Base-by-base conservation (phyloP, 106 monocot species). In the Xerophyta viscosa region DNA sequence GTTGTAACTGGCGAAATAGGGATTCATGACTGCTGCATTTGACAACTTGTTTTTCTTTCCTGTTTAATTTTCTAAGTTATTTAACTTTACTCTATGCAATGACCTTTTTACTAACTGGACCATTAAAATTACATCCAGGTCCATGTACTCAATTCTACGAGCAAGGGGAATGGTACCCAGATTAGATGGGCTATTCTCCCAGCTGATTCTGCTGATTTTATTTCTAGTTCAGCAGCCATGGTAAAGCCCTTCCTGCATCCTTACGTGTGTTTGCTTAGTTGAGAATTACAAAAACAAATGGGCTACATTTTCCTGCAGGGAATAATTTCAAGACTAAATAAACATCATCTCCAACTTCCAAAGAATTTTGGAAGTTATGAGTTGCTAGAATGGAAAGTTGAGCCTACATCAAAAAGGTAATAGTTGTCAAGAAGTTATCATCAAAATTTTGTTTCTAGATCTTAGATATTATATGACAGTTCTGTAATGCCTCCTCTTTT, bases 331-430 rank as follows among this genome's bases (percentile, higher is more conserved):
- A 75, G 85, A 13, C 74, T 96, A 65, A 73, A 63, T 27, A 71
- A 89, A 60, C 85, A 79, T 62, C 80, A 69, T 52, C 65, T 96
- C 50, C 80, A 45, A 46, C 81, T 96, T 55, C 96, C 96, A 39
- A 76, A 76, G 41, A 78, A 60, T 69, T 81, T 82, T 75, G 88
- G 96, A 46, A 88, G 77, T 43, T 96, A 89, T 61, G 54, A 89
- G 26, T 59, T 96, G 33, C 50, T 77, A 37, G 73, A 81, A 15
- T 96, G 96, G 96, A 96, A 96, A 31, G 76, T 89, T 46, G 85
- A 84, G 36, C 81, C 72, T 67, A 63, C 78, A 68, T 63, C 73
- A 12, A 79, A 47, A 70, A 88, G 88, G 94, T 96, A 26, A n/a
- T 29, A 29, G 12, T 13, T 8, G 6, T 53, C 2, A 14, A 29